phyloP scores from a whole-genome alignment of 2,329 filamentous ascomycete genomes.

The Cordyceps tenuipes region DNA sequence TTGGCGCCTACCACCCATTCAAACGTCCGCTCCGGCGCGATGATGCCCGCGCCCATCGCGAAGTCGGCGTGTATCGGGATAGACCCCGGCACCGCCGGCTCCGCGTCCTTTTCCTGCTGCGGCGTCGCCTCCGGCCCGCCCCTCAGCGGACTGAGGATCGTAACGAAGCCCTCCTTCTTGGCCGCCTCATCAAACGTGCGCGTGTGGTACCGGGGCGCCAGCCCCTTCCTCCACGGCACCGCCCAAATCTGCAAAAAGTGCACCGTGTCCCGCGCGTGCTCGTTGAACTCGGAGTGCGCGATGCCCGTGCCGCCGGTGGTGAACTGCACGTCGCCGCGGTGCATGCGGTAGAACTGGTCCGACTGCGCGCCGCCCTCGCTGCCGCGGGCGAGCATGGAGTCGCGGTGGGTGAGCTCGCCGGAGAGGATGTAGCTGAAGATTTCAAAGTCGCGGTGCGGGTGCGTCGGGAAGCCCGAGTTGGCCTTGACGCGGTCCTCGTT shows the following conservation, averaged over 20 bases:
- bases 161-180: slow-evolving; percentile 63
- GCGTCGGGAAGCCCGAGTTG: slow-evolving; percentile 71
- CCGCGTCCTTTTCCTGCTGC: slow-evolving; percentile 55
- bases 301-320: slow-evolving; percentile 79
- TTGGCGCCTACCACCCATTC: slow-evolving; percentile 62
- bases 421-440: slow-evolving; percentile 85
- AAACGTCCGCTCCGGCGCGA: slow-evolving; percentile 57
- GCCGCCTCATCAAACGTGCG: slow-evolving; percentile 61
- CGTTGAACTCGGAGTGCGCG: slow-evolving; percentile 75
- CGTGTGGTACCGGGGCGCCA: slow-evolving; percentile 71
- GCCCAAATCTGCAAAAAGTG: slow-evolving; percentile 91
- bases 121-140: slow-evolving; percentile 53
- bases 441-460: slow-evolving; percentile 78
- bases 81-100: slow-evolving; percentile 52
- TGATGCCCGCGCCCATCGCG: slow-evolving; percentile 70
- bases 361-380: slow-evolving; percentile 48
- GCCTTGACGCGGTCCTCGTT: slow-evolving; percentile 80
- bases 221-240: slow-evolving; percentile 63
- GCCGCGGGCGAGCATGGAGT: slow-evolving; percentile 71
- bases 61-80: slow-evolving; percentile 83
- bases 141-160: slow-evolving; percentile 68
- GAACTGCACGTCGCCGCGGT: slow-evolving; percentile 78
- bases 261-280: slow-evolving; percentile 60
- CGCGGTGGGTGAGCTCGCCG: slow-evolving; percentile 79
- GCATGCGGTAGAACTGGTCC: slow-evolving; percentile 62